Conservation (phyloP, 768 basidiomycete species). For the Pilatotrama ljubarskyi region DNA sequence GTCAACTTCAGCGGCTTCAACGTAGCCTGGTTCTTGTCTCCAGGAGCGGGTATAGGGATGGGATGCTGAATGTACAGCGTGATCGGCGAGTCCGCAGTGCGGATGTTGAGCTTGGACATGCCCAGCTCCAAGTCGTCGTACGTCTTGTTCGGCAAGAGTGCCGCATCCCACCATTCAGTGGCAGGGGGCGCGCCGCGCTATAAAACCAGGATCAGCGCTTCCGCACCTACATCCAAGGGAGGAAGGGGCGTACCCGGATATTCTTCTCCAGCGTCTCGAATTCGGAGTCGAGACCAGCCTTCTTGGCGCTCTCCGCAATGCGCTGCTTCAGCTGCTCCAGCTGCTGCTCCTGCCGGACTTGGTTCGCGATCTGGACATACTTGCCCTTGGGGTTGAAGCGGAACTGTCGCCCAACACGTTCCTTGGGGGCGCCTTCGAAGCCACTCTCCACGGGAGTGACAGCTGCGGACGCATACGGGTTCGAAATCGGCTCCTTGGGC, state of each 20-base stretch:
- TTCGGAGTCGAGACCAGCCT: constrained; percentile 93
- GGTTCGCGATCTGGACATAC: constrained; percentile 73
- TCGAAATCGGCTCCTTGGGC: constrained; percentile 49
- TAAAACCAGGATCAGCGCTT: not conserved
- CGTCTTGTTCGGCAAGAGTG: constrained; percentile 74
- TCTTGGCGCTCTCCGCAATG: constrained; percentile 89
- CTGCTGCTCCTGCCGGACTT: constrained; percentile 71
- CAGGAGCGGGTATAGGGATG: constrained; percentile 90
- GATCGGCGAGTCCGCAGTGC: constrained; percentile 69
- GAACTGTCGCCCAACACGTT: constrained; percentile 68
- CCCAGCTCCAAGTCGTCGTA: constrained; percentile 75
- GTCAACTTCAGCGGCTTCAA: constrained; percentile 90
- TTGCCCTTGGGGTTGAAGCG: constrained; percentile 93
- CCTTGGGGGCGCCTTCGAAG: constrained; percentile 74
- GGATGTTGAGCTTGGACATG: constrained; percentile 60
- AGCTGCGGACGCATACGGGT: constrained; percentile 72
- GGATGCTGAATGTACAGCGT: constrained; percentile 95
- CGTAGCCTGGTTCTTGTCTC: constrained; percentile 77
- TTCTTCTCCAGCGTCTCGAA: constrained; percentile 88
- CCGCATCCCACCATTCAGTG: constrained; percentile 97
- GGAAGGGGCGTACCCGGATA: constrained; percentile 61
- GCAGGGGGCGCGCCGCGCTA: constrained; percentile 86
- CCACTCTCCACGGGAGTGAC: constrained; percentile 55
- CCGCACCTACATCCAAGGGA: not conserved
- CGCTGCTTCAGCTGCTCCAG: constrained; percentile 90